Percentiles rank a stretch among this genome's conserved stretches.
phyloP scores from a whole-genome alignment of 1,139 yeast species.

The Pichia sp. region DNA sequence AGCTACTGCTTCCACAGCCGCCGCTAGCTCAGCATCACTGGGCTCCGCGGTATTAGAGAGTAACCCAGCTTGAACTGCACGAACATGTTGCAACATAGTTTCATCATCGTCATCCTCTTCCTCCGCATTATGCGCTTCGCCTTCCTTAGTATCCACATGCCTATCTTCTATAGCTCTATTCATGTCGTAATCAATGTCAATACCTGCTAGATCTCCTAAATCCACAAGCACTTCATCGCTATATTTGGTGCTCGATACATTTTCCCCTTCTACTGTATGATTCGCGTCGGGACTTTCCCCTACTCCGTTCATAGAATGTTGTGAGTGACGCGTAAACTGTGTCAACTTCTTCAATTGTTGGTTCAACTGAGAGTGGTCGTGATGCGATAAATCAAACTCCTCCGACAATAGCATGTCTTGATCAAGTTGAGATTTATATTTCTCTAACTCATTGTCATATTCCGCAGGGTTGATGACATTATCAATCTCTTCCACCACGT shows the following conservation, averaged over 20 bases:
- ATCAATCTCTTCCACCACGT: neutral
- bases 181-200: conserved; percentile 6
- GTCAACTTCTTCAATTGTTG: conserved; percentile 23
- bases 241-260: too few relatives aligned
- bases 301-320: too few relatives aligned
- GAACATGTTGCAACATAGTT: conserved; percentile 10
- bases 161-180: neutral
- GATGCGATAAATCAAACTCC: conserved; percentile 4
- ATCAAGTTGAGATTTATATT: conserved; percentile 1
- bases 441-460: neutral
- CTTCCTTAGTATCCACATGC: neutral
- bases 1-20: conserved; percentile 16
- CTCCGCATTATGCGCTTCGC: conserved; percentile 1
- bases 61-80: conserved; percentile 9
- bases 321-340: too few relatives aligned
- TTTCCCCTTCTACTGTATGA: conserved; percentile 10
- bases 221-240: conserved; percentile 11
- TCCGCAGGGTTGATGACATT: neutral
- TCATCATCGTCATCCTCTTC: conserved; percentile 11
- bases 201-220: conserved; percentile 7
- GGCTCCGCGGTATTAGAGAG: conserved; percentile 5
- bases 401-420: conserved; percentile 5
- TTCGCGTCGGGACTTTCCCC: too few relatives aligned
- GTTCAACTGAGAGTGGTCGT: conserved; percentile 24
- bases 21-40: conserved; percentile 15